These are phyloP conservation scores for Picochlorum costavermella DNA, from an alignment of 139 green algal genomes.

Conservation along the genomic window DNA sequence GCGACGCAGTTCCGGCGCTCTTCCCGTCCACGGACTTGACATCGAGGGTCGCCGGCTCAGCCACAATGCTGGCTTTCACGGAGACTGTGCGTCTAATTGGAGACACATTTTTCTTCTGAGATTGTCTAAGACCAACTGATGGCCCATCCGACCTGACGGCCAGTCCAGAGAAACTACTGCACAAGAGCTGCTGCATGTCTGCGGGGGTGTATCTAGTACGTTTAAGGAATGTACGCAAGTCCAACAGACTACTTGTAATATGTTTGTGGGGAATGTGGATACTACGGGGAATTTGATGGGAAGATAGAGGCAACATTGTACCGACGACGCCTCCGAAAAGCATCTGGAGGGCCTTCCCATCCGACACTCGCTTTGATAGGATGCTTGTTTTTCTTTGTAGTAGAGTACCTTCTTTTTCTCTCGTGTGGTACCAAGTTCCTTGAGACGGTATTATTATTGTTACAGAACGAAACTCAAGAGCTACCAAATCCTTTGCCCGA, in stretches of 20 bases:
- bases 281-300: no score
- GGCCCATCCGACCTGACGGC: not conserved
- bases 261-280: no score
- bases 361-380: no score
- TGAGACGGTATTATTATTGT: no score
- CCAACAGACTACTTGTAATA: not conserved
- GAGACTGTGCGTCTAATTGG: constrained; percentile 12
- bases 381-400: no score
- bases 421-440: no score
- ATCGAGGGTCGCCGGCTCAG: constrained; percentile 41
- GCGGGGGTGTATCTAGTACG: constrained; percentile 1
- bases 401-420: no score
- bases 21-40: constrained; percentile 57
- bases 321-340: no score
- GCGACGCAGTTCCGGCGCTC: constrained; percentile 39
- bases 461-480: no score
- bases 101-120: not conserved
- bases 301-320: no score
- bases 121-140: not conserved
- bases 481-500: no score
- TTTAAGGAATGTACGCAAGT: constrained; percentile 1
- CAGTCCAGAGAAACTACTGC: constrained; percentile 8
- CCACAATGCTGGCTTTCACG: constrained; percentile 37
- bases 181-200: not conserved
- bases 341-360: no score